Conservation (phyloP, 1,284 basidiomycete genomes). For the Cutaneotrichosporon curvatum region DNA sequence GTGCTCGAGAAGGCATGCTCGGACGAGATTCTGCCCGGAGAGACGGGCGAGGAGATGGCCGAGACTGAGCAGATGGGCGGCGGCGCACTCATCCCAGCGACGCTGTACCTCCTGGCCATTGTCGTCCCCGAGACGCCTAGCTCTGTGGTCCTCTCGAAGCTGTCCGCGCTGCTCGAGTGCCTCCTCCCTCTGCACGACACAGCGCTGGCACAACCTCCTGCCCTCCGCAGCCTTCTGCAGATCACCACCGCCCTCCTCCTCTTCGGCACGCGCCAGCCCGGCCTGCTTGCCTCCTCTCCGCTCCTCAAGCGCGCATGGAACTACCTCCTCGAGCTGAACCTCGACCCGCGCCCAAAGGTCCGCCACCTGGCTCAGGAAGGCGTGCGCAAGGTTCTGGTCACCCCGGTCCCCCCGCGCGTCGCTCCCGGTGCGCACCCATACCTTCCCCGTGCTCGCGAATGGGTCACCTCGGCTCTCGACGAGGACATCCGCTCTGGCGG, state of each 20-base stretch:
- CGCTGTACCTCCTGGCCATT: slow-evolving; percentile 80
- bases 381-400: slow-evolving; percentile 64
- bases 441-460: slow-evolving; percentile 65
- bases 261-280: slow-evolving; percentile 52
- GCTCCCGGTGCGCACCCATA: slow-evolving; percentile 67
- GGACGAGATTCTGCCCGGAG: slow-evolving; percentile 29
- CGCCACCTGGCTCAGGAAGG: slow-evolving; percentile 83
- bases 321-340: slow-evolving; percentile 70
- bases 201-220: slow-evolving; percentile 43
- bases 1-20: slow-evolving; percentile 43
- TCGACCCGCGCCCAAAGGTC: slow-evolving; percentile 89
- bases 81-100: slow-evolving; percentile 75
- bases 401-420: slow-evolving; percentile 65
- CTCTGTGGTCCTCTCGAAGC: slow-evolving; percentile 40
- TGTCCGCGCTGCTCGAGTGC: slow-evolving; percentile 52
- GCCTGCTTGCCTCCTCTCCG: slow-evolving; percentile 61
- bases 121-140: slow-evolving; percentile 62
- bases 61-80: slow-evolving; percentile 51
- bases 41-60: slow-evolving; percentile 37
- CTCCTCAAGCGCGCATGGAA: slow-evolving; percentile 59
- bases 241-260: slow-evolving; percentile 62
- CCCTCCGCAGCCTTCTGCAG: slow-evolving; percentile 48
- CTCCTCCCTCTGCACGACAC: slow-evolving; percentile 64
- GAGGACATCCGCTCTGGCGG: slow-evolving; percentile 57
- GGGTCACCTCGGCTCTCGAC: slow-evolving; percentile 62